Base-by-base conservation (phyloP, 2,329 filamentous ascomycete species). In the Trichoderma arundinaceum region DNA sequence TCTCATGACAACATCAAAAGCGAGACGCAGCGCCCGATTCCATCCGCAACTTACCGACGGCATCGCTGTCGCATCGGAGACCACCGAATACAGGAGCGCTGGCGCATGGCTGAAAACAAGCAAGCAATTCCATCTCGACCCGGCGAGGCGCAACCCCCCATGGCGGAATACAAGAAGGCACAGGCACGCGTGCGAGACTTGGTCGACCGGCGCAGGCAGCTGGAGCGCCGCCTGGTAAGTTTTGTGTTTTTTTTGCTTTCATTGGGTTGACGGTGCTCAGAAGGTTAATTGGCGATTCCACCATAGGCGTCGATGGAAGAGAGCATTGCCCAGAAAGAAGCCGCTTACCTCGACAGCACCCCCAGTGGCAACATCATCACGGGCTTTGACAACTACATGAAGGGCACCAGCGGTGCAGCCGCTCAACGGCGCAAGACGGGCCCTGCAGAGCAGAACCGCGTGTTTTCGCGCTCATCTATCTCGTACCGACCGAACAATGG, bases 381-480 rank as follows among this genome's bases (percentile, higher is more conserved):
- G 56, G 95, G 95, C 22, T 99, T 99, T 77, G 95, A 99, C 77
- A 96, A 93, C 76, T 99, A 98, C 80, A 96, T 97, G 82, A 99
- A 99, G 78, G 94, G 92, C 63, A 86, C 85, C 17, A 85, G 86
- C 8, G 86, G 87, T n/a, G 82, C 84, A 1, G 84, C 84, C 4
- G 84, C 88, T 10, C 83, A 87, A 70, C 83, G 90, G 74, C 86
- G 88, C 73, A 86, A 90, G 76, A 83, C 85, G 28, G 85, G 86
- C 5, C 81, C 90, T 56, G 83, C 83, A 67, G 91, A 94, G 60
- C 84, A 86, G 71, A 91, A 92, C 74, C 84, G 90, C 69, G 89
- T 94, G 63, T 94, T 94, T 77, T 87, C 88, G 66, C 80, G 83
- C 70, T 86, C 86, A 17, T 86, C 87, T n/a, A 81, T 88, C 44